phyloP scores from a whole-genome alignment of 2,329 filamentous ascomycete genomes.

The Aspergillus sp. region DNA sequence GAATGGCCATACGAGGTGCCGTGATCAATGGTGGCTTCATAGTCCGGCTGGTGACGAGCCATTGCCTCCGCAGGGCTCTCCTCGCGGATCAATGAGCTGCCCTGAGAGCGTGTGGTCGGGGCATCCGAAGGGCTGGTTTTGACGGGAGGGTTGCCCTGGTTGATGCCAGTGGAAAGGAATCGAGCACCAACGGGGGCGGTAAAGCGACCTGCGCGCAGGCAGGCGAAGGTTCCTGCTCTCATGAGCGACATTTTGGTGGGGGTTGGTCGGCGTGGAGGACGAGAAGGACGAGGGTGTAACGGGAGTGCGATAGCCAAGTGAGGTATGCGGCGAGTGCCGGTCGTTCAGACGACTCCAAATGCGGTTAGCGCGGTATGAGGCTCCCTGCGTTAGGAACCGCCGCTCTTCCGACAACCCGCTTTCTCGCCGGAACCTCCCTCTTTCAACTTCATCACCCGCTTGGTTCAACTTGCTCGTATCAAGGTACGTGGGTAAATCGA shows the following conservation, averaged over 20 bases:
- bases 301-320: constrained; percentile 27
- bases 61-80: constrained; percentile 51
- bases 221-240: constrained; percentile 49
- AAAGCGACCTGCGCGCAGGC: constrained; percentile 32
- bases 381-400: constrained; percentile 23
- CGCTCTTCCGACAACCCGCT: constrained; percentile 38
- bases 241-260: constrained; percentile 63
- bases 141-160: constrained; percentile 54
- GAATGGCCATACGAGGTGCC: constrained; percentile 73
- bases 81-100: constrained; percentile 50
- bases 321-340: constrained; percentile 32
- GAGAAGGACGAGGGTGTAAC: constrained; percentile 25
- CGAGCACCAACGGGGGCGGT: constrained; percentile 35
- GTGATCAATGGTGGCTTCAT: constrained; percentile 77
- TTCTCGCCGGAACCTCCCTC: constrained; percentile 34
- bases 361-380: constrained; percentile 32
- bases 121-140: constrained; percentile 49
- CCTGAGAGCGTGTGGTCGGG: constrained; percentile 37
- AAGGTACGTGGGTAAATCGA: constrained; percentile 26
- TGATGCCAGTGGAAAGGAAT: constrained; percentile 37
- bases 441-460: constrained; percentile 33
- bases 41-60: constrained; percentile 73
- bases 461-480: constrained; percentile 32
- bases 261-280: constrained; percentile 17
- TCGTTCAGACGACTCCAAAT: constrained; percentile 33